Base-by-base conservation (phyloP, 805 yeast species). In the Saccharomycopsis capsularis region DNA sequence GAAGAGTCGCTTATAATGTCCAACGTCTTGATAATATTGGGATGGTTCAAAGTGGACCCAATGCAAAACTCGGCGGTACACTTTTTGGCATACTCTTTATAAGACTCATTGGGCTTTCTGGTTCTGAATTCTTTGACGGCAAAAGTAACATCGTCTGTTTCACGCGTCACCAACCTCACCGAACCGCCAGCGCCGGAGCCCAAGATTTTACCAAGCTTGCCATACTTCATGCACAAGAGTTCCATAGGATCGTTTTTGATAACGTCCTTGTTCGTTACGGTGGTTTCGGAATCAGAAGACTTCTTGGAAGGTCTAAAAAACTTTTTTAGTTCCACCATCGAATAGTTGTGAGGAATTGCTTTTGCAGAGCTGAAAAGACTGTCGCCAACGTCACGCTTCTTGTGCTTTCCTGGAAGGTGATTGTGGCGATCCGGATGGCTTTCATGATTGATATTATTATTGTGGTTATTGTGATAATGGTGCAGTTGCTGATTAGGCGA, bases 161-260 rank as follows among this genome's bases (percentile, higher is more conserved):
- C 82, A 58, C 91, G 75, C 6, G 74, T 75, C 22, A 85, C 72
- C 40, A 85, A 68, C 56, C 85, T 73, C n/a, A 85, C 95, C 1
- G 89, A 78, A 4, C 95, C 95, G 43, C 95, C 95, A 11, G 93
- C 95, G 49, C 95, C 95, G 1, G 88, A 79, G 16, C 95, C 95
- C 42, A 85, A 64, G 50, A 81, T 74, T 60, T 82, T 82, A 44
- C 91, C 90, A 53, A 82, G 63, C 55, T 78, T 81, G 48, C 91
- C 87, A 61, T 85, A 85, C 58, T 84, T 81, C 51, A 70, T 71
- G 11, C 73, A 71, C 42, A 78, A 61, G 0, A 74, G 68, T 6
- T 80, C 76, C 54, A 76, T 81, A 30, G 71, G 38, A 34, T 34
- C 38, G 7, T 34, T 34, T 9, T n/a, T 9, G 7, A 34, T 11